These are phyloP conservation scores for Entoloma clypeatum DNA, from an alignment of 1,284 basidiomycete species.

Conservation along the genomic window DNA sequence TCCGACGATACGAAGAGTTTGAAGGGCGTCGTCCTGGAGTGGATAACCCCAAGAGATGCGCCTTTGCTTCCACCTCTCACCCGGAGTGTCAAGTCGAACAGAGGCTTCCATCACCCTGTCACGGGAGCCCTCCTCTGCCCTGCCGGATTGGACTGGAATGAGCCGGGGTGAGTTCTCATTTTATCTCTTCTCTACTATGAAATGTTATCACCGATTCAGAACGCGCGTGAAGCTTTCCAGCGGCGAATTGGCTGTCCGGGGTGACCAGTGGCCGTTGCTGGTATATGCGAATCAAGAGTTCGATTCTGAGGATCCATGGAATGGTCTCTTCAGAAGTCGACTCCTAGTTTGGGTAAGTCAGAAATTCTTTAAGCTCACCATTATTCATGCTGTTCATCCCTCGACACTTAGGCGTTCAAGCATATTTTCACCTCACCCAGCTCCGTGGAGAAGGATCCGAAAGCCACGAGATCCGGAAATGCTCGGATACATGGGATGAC, in stretches of 20 bases:
- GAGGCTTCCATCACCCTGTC: conserved; percentile 6
- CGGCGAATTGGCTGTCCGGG: not conserved
- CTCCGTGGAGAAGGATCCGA: conserved; percentile 3
- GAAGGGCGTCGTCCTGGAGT: conserved; percentile 13
- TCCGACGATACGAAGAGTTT: no score
- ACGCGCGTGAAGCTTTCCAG: conserved; percentile 1
- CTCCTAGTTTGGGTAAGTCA: conserved; percentile 3
- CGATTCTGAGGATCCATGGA: conserved; percentile 1
- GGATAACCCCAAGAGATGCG: conserved; percentile 7
- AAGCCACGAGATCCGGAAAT: conserved; percentile 5
- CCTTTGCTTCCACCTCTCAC: conserved; percentile 9
- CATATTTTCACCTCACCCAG: conserved; percentile 7
- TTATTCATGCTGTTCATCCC: not conserved
- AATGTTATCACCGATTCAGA: conserved; percentile 4
- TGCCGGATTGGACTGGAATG: conserved; percentile 5
- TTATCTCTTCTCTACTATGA: not conserved
- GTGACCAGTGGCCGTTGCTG: conserved; percentile 8
- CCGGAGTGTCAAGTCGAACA: conserved; percentile 7
- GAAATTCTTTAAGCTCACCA: not conserved
- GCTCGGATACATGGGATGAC: conserved; percentile 7
- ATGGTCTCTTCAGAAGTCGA: conserved; percentile 5
- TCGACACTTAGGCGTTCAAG: conserved; percentile 4
- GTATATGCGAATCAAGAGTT: conserved; percentile 1
- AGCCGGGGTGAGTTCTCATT: conserved; percentile 2
- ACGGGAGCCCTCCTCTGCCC: conserved; percentile 8